Percentiles rank a stretch among this genome's conserved stretches.
These are phyloP conservation scores for Isoetes taiwanensis DNA, from an alignment of 75 land plant species.

Conservation along the genomic window DNA sequence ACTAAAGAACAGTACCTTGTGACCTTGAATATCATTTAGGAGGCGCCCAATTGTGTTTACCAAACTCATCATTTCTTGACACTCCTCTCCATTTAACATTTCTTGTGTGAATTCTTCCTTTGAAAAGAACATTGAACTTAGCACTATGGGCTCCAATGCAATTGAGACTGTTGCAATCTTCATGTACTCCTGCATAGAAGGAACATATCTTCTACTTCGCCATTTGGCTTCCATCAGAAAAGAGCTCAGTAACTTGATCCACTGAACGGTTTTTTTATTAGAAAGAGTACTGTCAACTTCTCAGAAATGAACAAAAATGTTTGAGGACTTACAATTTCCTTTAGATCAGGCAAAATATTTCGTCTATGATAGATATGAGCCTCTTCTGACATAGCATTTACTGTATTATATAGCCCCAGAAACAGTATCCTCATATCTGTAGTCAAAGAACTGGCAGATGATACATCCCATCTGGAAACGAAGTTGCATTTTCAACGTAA, in stretches of 20 bases:
- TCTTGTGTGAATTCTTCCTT: slow-evolving; percentile 49
- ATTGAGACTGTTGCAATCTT: slow-evolving; percentile 41
- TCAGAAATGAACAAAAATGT: neutral
- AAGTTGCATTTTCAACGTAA: too few species aligned
- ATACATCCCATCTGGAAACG: slow-evolving; percentile 50
- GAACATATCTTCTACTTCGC: slow-evolving; percentile 25
- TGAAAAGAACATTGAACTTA: slow-evolving; percentile 49
- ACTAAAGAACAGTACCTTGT: slow-evolving; percentile 31
- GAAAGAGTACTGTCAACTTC: too few species aligned
- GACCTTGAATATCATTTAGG: slow-evolving; percentile 61
- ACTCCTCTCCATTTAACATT: slow-evolving; percentile 25
- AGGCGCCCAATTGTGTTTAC: slow-evolving; percentile 59
- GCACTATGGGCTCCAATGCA: slow-evolving; percentile 73
- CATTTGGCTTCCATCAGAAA: slow-evolving; percentile 58
- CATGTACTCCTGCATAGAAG: slow-evolving; percentile 62
- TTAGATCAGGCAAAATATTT: slow-evolving; percentile 32
- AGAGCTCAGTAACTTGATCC: slow-evolving; percentile 43
- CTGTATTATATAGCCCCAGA: slow-evolving; percentile 39
- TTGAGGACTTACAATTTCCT: slow-evolving; percentile 52
- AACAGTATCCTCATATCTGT: slow-evolving; percentile 45
- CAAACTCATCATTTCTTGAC: slow-evolving; percentile 32
- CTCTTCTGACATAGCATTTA: slow-evolving; percentile 37
- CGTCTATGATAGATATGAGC: slow-evolving; percentile 46
- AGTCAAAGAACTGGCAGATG: slow-evolving; percentile 33
- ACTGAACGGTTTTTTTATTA: too few species aligned